Conservation (phyloP, 257 asterid genomes). For the Penstemon davidsonii region DNA sequence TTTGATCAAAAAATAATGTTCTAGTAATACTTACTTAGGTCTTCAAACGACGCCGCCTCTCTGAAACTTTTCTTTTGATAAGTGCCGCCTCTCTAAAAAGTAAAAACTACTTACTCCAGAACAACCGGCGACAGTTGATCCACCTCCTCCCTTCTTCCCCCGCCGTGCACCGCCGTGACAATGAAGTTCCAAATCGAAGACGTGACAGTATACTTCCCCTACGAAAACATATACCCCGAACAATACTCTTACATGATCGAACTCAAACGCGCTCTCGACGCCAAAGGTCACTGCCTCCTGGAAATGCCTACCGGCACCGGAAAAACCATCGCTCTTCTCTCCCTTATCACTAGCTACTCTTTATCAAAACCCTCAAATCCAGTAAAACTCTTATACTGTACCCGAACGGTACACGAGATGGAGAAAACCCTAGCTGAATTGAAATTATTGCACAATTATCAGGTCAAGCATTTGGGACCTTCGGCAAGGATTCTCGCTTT, state of each 20-base stretch:
- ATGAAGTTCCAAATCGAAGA: conserved; percentile 96
- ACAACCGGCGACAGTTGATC: conserved; percentile 14
- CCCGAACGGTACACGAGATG: conserved; percentile 99
- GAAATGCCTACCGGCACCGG: conserved; percentile 99
- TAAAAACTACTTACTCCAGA: not conserved
- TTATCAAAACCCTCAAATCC: conserved; percentile 74
- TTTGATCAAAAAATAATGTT: too few species aligned
- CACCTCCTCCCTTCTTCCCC: not conserved
- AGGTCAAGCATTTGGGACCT: conserved; percentile 64
- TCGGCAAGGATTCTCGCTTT: conserved; percentile 73
- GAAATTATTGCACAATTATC: conserved; percentile 70
- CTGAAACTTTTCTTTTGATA: too few species aligned
- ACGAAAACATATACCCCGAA: conserved; percentile 92
- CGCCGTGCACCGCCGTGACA: conserved; percentile 31
- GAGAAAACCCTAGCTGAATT: conserved; percentile 95
- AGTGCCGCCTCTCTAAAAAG: conserved; percentile 26
- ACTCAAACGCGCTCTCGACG: conserved; percentile 90
- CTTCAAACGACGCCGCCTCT: conserved; percentile 27
- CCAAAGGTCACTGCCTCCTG: conserved; percentile 86
- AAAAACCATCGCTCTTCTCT: conserved; percentile 84
- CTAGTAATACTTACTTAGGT: conserved; percentile 2
- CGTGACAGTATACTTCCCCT: conserved; percentile 87
- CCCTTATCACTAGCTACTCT: conserved; percentile 81
- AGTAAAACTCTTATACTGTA: conserved; percentile 79
- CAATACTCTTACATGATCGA: conserved; percentile 93